A percentile compares a stretch with the other conserved stretches of the same genome.
Conservation (phyloP, 83 land plant genomes). For the Thuja plicata region DNA sequence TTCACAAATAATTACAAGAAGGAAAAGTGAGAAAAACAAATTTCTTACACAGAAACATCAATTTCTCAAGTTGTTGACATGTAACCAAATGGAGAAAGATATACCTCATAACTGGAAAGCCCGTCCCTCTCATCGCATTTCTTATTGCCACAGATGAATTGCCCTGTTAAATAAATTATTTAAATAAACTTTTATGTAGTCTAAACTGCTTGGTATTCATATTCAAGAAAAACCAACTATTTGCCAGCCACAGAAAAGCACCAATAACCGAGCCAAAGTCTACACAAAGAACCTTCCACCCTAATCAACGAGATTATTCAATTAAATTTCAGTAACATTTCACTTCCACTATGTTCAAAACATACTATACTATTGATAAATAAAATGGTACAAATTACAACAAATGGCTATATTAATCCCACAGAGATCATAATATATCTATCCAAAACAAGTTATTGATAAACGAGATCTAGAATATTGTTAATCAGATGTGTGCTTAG, state of each 20-base stretch:
- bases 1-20: not conserved
- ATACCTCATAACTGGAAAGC: conserved; percentile 71
- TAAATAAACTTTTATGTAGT: not conserved
- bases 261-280: not conserved
- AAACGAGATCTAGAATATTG: not conserved
- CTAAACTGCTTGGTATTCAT: not conserved
- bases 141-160: conserved; percentile 74
- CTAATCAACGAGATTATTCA: not conserved
- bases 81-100: not conserved
- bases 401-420: not conserved
- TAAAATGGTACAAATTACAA: not conserved
- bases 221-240: not conserved
- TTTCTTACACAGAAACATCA: not conserved
- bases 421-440: not conserved
- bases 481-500: not conserved
- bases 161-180: conserved; percentile 39
- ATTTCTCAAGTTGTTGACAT: not conserved
- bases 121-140: conserved; percentile 60
- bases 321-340: not conserved
- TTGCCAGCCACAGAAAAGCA: not conserved
- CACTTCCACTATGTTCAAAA: not conserved
- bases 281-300: not conserved
- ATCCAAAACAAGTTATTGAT: not conserved
- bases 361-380: not conserved
- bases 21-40: not conserved